Evolutionary conservation across 108 stramenopile genomes (phyloP), one percentile per base, ranked within the genome.

Genomic region (Skeletonema potamos): DNA sequence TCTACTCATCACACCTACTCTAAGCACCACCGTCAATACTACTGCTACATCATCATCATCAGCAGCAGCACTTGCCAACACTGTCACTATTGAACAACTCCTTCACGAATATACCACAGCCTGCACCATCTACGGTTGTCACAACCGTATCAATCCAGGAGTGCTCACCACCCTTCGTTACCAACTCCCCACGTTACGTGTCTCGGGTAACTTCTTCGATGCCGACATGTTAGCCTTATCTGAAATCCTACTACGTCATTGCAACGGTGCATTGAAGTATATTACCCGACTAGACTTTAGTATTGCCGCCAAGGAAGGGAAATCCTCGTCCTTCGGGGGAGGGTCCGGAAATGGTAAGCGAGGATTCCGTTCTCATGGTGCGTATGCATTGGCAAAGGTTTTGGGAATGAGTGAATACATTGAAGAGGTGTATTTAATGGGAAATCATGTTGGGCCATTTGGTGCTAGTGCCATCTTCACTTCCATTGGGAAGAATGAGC

Each of bases 281-380:
- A 73, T 93, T 15, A 54, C 46, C n/a, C 78, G 92, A 51, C 68
- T 93, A 46, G 92, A 93, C 64, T 93, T 93, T 78, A 64, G 76
- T 56, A 70, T 87, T 54, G 78, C 84, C n/a, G 46, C 64, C 2
- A 76, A 61, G 62, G 82, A 89, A 70, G 88, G 91, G 15, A 55
- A 56, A 56, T 58, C 58, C 15, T 20, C 26, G 1, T 24, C 48
- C 18, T 51, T 51, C 22, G 48, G 48, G 6, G 48, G 48, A 22
- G 48, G 48, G 22, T 24, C 22, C 6, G 36, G 33, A 7, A 17
- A 33, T 17, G 61, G 46, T 0, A 72, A 63, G 36, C 57, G 17
- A 39, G 92, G 92, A 13, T 82, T 93, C 60, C 82, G 84, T 10
- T 83, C 81, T 59, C 89, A 93, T 64, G 92, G 92, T 30, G 92